Evolutionary conservation across 2,329 filamentous ascomycete genomes (phyloP).

Genomic region (Trichoderma guizhouense): DNA sequence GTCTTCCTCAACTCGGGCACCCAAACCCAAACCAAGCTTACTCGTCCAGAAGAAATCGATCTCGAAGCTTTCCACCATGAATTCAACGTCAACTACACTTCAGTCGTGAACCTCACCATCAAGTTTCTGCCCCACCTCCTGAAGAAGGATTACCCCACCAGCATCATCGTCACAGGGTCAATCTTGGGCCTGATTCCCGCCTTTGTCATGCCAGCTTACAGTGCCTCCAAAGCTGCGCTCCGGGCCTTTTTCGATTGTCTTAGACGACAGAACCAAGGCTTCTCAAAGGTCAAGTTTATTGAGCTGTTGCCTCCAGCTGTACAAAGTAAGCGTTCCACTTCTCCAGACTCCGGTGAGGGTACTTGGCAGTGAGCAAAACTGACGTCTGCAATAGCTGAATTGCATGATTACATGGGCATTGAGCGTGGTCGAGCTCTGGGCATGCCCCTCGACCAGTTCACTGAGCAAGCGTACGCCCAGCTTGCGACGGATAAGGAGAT

Average conservation of each 20-base stretch:
- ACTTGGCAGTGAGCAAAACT: not conserved
- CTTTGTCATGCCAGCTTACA: conserved; percentile 22
- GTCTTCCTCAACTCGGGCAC: conserved; percentile 56
- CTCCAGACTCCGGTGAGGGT: not conserved
- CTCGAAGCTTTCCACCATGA: conserved; percentile 27
- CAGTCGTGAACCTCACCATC: conserved; percentile 23
- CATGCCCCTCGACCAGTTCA: conserved; percentile 15
- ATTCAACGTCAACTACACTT: conserved; percentile 23
- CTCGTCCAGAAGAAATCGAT: conserved; percentile 23
- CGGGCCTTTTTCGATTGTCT: conserved; percentile 23
- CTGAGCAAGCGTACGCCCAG: not conserved
- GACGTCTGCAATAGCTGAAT: not conserved
- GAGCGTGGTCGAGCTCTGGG: conserved; percentile 7
- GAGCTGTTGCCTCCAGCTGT: conserved; percentile 24
- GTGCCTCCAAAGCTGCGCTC: conserved; percentile 24
- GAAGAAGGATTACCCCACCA: conserved; percentile 18
- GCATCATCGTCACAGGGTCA: conserved; percentile 23
- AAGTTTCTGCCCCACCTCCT: conserved; percentile 22
- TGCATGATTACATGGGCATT: conserved; percentile 9
- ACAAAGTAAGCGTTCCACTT: conserved; percentile 16
- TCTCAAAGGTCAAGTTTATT: conserved; percentile 21
- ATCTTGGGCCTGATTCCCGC: conserved; percentile 21
- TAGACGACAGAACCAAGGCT: conserved; percentile 20
- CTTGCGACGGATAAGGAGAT: conserved; percentile 12
- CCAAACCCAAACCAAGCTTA: conserved; percentile 39